Base-by-base conservation (phyloP, 2,329 filamentous ascomycete species). In the Huntiella omanensis region DNA sequence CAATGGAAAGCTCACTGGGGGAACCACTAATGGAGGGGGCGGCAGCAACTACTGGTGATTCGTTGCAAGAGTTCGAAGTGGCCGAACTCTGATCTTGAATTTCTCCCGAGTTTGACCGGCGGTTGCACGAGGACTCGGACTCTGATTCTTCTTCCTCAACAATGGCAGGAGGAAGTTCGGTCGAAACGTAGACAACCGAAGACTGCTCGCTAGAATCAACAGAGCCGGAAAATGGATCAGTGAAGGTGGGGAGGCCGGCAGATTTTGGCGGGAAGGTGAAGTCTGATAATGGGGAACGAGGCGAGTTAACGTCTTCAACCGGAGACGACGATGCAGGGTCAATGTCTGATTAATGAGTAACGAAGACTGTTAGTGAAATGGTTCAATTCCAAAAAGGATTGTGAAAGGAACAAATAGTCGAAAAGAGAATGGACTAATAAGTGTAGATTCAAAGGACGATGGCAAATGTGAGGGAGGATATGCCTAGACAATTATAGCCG, bases 61-160 rank as follows among this genome's bases (percentile, higher is more conserved):
- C 12, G n/a, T 39, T 37, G 17, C 38, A 46, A n/a, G 47, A 46
- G 2, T 33, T 39, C 12, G 47, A 49, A 10, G 47, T 49, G 12
- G 47, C 38, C 4, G 47, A 46, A 13, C 37, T 46, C 22, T 49
- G 47, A 13, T 49, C 37, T 45, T 46, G 22, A 12, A 49, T 38
- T 36, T 49, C 47, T 8, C 39, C 43, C 13, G 47, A 49, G 34
- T 43, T 39, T 10, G 43, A 42, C 36, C 41, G 42, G 19, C 39
- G 43, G 28, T 33, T 34, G 5, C 33, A 35, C 22, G 40, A 36
- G 22, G 40, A 44, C 34, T 49, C 47, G 12, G 47, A 49, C 22
- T 41, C 40, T n/a, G 40, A 41, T 41, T 41, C 40, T 32, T 41
- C 40, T 37, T 45, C 43, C 37, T 47, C 45, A 22, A 46, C 42